Conservation (phyloP, 257 asterid genomes). For the Rehmannia glutinosa region DNA sequence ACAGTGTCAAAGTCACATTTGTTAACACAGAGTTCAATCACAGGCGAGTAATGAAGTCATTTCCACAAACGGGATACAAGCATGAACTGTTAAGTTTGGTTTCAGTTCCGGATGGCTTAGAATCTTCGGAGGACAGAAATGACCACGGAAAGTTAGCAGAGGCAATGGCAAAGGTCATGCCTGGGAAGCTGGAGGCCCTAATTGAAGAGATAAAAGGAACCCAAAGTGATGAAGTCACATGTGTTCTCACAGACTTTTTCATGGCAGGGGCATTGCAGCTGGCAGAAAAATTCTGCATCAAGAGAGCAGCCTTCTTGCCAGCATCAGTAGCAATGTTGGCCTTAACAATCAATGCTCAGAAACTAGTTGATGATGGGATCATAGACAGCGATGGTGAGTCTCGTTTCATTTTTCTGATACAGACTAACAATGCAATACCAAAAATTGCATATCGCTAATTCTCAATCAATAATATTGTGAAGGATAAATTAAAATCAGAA, state of each 20-base stretch:
- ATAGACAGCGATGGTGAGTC: conserved; percentile 40
- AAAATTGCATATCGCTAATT: too few relatives aligned
- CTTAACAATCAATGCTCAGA: conserved; percentile 9
- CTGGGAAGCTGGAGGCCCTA: conserved; percentile 41
- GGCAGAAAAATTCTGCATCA: too few relatives aligned
- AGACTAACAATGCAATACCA: too few relatives aligned
- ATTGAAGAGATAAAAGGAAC: conserved; percentile 22
- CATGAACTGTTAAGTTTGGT: conserved; percentile 21
- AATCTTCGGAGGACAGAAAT: conserved; percentile 49
- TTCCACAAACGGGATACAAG: too few relatives aligned
- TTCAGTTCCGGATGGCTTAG: conserved; percentile 64
- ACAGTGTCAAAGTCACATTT: conserved; percentile 47
- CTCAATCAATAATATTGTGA: too few relatives aligned
- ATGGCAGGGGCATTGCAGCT: conserved; percentile 41
- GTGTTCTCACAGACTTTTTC: conserved; percentile 46
- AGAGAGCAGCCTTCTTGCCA: conserved; percentile 45
- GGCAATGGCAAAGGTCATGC: conserved; percentile 32
- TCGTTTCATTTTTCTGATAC: too few relatives aligned
- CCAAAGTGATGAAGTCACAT: conserved; percentile 28
- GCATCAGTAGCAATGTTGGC: conserved; percentile 38
- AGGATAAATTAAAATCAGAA: too few relatives aligned
- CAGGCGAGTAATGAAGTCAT: conserved; percentile 31
- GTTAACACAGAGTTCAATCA: conserved; percentile 57
- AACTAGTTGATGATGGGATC: conserved; percentile 48
- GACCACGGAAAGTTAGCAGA: conserved; percentile 28